phyloP scores from a whole-genome alignment of 176 grass and related monocot genomes.

The Triticum urartu region DNA sequence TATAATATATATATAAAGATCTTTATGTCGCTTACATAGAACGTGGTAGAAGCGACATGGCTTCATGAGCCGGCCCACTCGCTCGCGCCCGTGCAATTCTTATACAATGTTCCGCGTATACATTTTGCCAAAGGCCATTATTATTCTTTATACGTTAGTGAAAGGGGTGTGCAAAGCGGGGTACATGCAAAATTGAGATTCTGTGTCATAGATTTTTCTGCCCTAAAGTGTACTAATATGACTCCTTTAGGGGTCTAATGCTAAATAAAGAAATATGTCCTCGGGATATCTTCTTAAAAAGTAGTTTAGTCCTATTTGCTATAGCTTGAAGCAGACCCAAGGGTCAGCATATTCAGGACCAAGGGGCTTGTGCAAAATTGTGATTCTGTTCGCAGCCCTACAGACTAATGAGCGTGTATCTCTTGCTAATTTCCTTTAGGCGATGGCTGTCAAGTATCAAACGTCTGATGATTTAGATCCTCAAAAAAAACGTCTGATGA shows the following conservation, averaged over 20 bases:
- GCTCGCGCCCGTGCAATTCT: no score
- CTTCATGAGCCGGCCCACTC: no score
- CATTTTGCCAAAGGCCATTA: no score
- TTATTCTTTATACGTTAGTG: no score
- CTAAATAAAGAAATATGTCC: neutral
- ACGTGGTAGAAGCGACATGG: no score
- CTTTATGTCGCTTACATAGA: no score
- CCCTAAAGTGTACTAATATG: neutral
- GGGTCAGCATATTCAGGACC: neutral
- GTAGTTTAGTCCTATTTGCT: neutral
- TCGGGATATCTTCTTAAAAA: neutral
- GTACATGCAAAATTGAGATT: no score
- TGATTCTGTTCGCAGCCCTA: neutral
- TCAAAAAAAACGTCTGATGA: neutral
- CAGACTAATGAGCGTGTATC: neutral
- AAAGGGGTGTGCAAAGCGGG: no score
- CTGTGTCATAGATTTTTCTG: no score
- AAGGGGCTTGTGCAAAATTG: neutral
- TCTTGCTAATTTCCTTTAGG: neutral
- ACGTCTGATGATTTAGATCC: neutral
- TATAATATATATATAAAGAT: no score
- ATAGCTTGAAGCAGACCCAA: neutral
- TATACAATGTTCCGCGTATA: no score
- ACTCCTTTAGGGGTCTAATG: neutral
- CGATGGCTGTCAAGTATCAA: neutral